Evolutionary conservation across 169 alveolate genomes (phyloP), one percentile per base, ranked within the genome.

Genomic region (Eimeria necatrix): DNA sequence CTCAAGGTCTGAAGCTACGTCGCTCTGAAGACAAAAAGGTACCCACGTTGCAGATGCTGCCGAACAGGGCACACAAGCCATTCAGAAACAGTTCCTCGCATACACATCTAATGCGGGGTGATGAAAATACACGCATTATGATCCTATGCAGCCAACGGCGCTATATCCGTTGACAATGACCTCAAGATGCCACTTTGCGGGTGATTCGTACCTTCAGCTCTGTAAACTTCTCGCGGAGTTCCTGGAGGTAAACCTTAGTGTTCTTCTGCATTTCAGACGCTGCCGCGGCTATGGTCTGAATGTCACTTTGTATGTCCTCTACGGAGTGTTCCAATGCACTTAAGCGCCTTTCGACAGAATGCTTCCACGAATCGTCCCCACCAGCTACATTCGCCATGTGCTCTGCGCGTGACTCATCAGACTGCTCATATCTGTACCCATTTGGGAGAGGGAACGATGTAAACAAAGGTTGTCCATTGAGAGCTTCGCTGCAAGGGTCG

Each of bases 1-100:
- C 64, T 85, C 92, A 26, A 85, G 56, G 32, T 85, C 92, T 60
- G 92, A 32, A n/a, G 80, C 92, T 24, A 85, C 92, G 81, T 85
- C 92, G 26, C 61, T 60, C 92, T 85, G 92, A 32, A 60, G 51
- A 48, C 8, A 76, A 49, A 49, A 2, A 32, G 41, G 41, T 32
- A 32, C 41, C 41, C 41, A 32, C 41, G 41, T 32, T 32, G 41
- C 41, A n/a, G n/a, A n/a, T n/a, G n/a, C n/a, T n/a, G n/a, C n/a
- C n/a, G n/a, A n/a, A n/a, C n/a, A n/a, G n/a, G n/a, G n/a, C n/a
- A 32, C 2, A 32, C 41, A 32, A 32, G 41, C 41, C 41, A 32
- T 32, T 32, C 41, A 32, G 2, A 32, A 32, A 2, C 41, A 0
- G 41, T 32, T 32, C 41, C 41, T 2, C 41, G 41, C 41, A 32